Evolutionary conservation across 257 asterid genomes (phyloP), one percentile per base, ranked within the genome.

Genomic region (Plantago ovata): DNA sequence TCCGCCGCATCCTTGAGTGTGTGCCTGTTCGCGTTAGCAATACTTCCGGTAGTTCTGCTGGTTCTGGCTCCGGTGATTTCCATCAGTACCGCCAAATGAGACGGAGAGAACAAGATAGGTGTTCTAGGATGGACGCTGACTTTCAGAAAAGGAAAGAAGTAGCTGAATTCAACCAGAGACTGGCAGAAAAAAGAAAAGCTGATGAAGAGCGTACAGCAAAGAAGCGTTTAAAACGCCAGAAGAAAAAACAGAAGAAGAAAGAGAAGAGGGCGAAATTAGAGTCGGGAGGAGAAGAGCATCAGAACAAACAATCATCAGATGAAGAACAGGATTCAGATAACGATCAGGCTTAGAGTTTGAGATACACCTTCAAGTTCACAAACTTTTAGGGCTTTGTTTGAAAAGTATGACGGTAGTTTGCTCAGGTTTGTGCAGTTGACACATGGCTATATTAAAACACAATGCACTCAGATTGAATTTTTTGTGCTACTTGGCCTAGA

Each of bases 61-160:
- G 98, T 71, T 88, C 98, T 15, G 98, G 98, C 36, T 93, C 98
- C 23, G 98, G 98, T 8, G 98, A 93, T 67, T 93, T 93, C 70
- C 98, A 93, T 70, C 98, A 93, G 98, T 92, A 92, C 76, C 93
- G 96, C 24, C 98, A 92, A 79, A 92, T 92, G 98, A 83, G 98
- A 75, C 79, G 95, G 49, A 92, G 84, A 73, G 98, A 92, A 69
- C 98, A 92, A 74, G 98, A 92, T 40, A 80, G 98, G 43, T 85
- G 88, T 67, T 72, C 94, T n/a, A 83, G 96, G 82, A 88, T 92
- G 98, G 98, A 92, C 16, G 86, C 36, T 36, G 96, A 92, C 76
- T 63, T 68, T 77, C 80, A 74, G 77, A 92, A 60, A 73, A 76
- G 93, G 68, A 88, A 88, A 79, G 90, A 80, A 70, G 9, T 78